Percentiles rank a stretch among this genome's conserved stretches.
Evolutionary conservation across 2,329 filamentous ascomycete species (phyloP).

Genomic region (Colletotrichum endophyticum): DNA sequence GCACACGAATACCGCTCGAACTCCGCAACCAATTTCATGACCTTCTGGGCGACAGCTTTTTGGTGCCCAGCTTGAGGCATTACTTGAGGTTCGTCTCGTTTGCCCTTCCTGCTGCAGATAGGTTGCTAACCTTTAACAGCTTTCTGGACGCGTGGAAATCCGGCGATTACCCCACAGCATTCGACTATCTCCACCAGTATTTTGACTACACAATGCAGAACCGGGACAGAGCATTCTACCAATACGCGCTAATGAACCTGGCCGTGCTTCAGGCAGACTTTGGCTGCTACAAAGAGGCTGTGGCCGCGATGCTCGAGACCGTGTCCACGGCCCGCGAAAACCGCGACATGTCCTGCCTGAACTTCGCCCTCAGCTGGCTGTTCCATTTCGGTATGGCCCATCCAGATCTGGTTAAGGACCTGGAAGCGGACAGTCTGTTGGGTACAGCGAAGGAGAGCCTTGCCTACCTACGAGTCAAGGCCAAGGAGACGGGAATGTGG

Average conservation of each 20-base stretch:
- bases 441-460: constrained; percentile 83
- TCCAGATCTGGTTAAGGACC: constrained; percentile 72
- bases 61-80: constrained; percentile 76
- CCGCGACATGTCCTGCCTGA: constrained; percentile 88
- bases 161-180: constrained; percentile 87
- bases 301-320: constrained; percentile 94
- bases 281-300: constrained; percentile 85
- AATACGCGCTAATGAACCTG: constrained; percentile 92
- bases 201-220: constrained; percentile 96
- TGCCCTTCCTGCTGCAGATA: background rate
- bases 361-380: constrained; percentile 95
- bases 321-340: constrained; percentile 95
- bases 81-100: constrained; percentile 67
- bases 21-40: constrained; percentile 74
- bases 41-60: constrained; percentile 69
- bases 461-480: constrained; percentile 82
- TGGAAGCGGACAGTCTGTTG: constrained; percentile 75
- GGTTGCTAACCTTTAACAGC: constrained; percentile 42
- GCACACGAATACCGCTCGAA: constrained; percentile 76
- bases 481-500: constrained; percentile 87
- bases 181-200: constrained; percentile 91
- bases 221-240: constrained; percentile 84
- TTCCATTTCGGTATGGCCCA: constrained; percentile 92
- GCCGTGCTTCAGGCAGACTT: constrained; percentile 95
- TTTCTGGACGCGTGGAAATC: constrained; percentile 93